Evolutionary conservation across 805 yeast species (phyloP), one percentile per base, ranked within the genome.

Genomic region (Saccharomycopsis selenospora): DNA sequence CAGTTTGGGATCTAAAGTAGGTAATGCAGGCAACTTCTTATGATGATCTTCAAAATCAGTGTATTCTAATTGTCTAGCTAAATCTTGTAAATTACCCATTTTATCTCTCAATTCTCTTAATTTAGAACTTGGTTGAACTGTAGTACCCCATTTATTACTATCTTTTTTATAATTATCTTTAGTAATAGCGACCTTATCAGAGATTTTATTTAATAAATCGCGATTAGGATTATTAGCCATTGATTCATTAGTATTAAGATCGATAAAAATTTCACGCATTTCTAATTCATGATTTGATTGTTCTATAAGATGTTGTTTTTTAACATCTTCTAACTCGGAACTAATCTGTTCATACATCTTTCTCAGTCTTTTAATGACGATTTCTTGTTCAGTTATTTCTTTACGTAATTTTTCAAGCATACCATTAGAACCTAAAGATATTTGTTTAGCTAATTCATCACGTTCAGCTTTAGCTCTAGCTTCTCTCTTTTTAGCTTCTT

Each of bases 31-130:
- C 26, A 43, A 50, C 51, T 45, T 61, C 54, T 52, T 66, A 55
- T 27, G 54, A n/a, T n/a, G 54, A 27, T 79, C 85, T 24, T 76
- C 82, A 58, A 87, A 89, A 55, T 88, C 93, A 18, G 85, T 83
- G 76, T 79, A 82, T 61, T 91, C 97, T 50, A 91, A 71, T 58
- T 84, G 85, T 52, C 95, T 69, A 0, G 96, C 96, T 68, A 86
- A 85, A 43, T 77, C 75, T 60, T 86, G 95, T 46, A 90, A 72
- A 54, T 78, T 82, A 51, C 85, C 95, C 95, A 88, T 88, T 60
- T 82, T 76, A 57, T 82, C 86, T 48, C 96, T 72, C 57, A 90
- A 70, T 40, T 78, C 81, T 52, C 93, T 73, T 45, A 89, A 66
- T 55, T 91, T 70, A 2, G 84, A 75, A 57, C 84, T 83, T 3